Evolutionary conservation across 2,329 filamentous ascomycete genomes (phyloP), one percentile per base, ranked within the genome.

Genomic region (Aspergillus pseudoglaucus): DNA sequence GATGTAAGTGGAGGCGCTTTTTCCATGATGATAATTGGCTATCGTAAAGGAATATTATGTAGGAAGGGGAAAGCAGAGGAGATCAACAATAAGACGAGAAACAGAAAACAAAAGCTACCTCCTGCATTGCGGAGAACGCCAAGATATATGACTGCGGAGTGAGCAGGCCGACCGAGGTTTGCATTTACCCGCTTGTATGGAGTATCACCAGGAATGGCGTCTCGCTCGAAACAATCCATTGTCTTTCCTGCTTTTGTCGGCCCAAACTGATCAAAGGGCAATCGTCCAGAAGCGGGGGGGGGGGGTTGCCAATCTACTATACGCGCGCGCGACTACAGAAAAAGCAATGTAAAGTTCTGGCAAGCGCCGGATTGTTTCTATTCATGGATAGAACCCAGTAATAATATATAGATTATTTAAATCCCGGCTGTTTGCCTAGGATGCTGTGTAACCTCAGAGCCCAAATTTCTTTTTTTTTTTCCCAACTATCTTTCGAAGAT

Each of bases 1-100:
- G 56, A 49, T 15, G 55, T 47, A 46, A 57, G 12, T 6, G 53
- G 49, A 44, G 59, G 40, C 14, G 53, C 47, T n/a, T 60, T 55
- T 18, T 47, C 52, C 58, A 60, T 60, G 18, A 22, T 8, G 17
- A 22, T 12, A 22, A 14, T 3, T 40, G 37, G 37, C 15, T n/a
- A 9, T 39, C 15, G 12, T 33, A 33, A 35, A n/a, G 32, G 12
- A 35, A 35, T 6, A 35, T 6, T 15, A 10, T n/a, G 12, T n/a
- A 35, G n/a, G 14, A 15, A 4, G 32, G 32, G 5, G 12, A 10
- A 7, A 35, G 32, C 32, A 2, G 32, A 35, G 32, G 32, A 33
- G 10, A n/a, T 33, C 32, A 33, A 33, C 5, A n/a, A 33, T 14
- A 9, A 7, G 10, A 33, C 12, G 14, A 35, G 6, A 35, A 35